These are phyloP conservation scores for Diaporthe ilicicola DNA, from an alignment of 2,329 filamentous ascomycete genomes.

Conservation along the genomic window DNA sequence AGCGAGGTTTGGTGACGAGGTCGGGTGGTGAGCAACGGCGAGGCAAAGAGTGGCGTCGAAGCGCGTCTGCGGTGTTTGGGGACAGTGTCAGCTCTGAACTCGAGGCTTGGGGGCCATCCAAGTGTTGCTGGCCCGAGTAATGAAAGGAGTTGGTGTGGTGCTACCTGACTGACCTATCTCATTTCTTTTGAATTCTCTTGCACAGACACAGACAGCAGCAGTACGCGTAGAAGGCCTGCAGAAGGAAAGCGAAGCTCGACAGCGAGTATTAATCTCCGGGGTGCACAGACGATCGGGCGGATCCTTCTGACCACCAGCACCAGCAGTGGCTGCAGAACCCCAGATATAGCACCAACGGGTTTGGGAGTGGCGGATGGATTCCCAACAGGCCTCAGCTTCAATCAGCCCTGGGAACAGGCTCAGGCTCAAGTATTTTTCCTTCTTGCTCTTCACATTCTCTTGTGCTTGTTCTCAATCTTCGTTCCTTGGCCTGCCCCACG, in stretches of 20 bases:
- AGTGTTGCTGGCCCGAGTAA: neutral
- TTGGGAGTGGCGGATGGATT: neutral
- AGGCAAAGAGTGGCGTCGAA: neutral
- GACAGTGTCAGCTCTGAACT: neutral
- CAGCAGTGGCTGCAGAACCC: neutral
- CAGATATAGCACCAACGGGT: neutral
- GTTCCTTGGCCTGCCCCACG: neutral
- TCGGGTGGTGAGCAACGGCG: neutral
- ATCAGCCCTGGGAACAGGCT: neutral
- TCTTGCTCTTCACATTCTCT: neutral
- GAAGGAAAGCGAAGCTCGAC: constrained; percentile 8
- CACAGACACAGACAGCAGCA: neutral
- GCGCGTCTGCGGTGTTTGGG: constrained; percentile 14
- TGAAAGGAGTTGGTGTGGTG: neutral
- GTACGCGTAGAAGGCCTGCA: constrained; percentile 3
- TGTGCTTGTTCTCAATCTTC: neutral
- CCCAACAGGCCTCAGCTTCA: neutral
- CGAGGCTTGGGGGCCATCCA: neutral
- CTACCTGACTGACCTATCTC: constrained; percentile 1
- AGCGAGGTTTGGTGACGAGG: neutral
- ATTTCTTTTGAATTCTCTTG: constrained; percentile 10
- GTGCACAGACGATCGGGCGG: constrained; percentile 5
- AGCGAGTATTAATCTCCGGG: constrained; percentile 17
- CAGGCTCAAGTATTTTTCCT: neutral
- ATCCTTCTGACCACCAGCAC: neutral